These are phyloP conservation scores for Malus hybrid DNA, from an alignment of 331 rosid genomes.

Conservation along the genomic window DNA sequence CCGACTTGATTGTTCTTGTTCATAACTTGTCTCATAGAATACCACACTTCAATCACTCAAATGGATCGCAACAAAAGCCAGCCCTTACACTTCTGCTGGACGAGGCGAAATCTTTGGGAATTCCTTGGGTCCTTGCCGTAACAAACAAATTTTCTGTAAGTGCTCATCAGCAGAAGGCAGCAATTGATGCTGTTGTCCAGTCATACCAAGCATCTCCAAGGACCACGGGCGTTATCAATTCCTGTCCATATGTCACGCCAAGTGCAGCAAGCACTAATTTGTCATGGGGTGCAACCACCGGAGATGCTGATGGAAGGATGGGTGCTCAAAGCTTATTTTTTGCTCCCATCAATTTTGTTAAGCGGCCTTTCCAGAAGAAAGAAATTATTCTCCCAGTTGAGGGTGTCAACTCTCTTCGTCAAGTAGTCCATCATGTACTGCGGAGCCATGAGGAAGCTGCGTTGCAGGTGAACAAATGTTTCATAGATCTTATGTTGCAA, in stretches of 20 bases:
- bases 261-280: slow-evolving; percentile 58
- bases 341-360: slow-evolving; percentile 67
- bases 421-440: slow-evolving; percentile 48
- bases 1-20: slow-evolving; percentile 82
- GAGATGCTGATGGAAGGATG: slow-evolving; percentile 35
- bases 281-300: slow-evolving; percentile 48
- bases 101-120: slow-evolving; percentile 90
- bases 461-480: slow-evolving; percentile 51
- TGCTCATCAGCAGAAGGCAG: slow-evolving; percentile 80
- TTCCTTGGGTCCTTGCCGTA: slow-evolving; percentile 96
- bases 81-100: slow-evolving; percentile 80
- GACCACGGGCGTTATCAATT: slow-evolving; percentile 64
- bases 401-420: slow-evolving; percentile 73
- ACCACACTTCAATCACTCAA: slow-evolving; percentile 60
- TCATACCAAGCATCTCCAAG: slow-evolving; percentile 68
- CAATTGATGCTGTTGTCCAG: slow-evolving; percentile 65
- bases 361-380: slow-evolving; percentile 66
- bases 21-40: slow-evolving; percentile 89
- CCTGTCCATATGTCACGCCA: slow-evolving; percentile 78
- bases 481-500: not conserved
- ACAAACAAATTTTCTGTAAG: slow-evolving; percentile 95
- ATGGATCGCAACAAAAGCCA: slow-evolving; percentile 52
- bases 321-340: slow-evolving; percentile 51
- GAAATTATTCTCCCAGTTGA: slow-evolving; percentile 80
- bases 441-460: slow-evolving; percentile 73